Percentiles rank a stretch among this genome's conserved stretches.
Evolutionary conservation across 2,329 filamentous ascomycete species (phyloP).

Genomic region (Apiospora sp.): DNA sequence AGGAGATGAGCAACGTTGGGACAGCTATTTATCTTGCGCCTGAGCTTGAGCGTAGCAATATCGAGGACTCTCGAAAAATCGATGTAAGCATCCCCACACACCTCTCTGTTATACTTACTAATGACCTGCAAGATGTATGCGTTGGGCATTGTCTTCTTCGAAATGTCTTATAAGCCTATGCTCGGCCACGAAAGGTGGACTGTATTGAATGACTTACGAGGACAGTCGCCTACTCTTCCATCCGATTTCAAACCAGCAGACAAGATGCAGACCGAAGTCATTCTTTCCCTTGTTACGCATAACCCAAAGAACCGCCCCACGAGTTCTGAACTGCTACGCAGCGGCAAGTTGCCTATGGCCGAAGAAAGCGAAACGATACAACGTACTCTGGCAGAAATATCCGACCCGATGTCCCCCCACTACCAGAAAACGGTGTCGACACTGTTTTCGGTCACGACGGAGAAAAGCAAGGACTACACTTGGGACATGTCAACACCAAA

Average conservation of each 20-base stretch:
- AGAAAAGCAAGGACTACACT: slow-evolving; percentile 81
- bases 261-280: slow-evolving; percentile 80
- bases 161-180: slow-evolving; percentile 83
- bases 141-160: slow-evolving; percentile 95
- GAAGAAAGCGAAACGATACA: slow-evolving; percentile 93
- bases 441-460: slow-evolving; percentile 73
- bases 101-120: slow-evolving; percentile 27
- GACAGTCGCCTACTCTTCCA: slow-evolving; percentile 74
- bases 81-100: slow-evolving; percentile 66
- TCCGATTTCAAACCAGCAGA: slow-evolving; percentile 73
- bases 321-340: slow-evolving; percentile 81
- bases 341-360: slow-evolving; percentile 86
- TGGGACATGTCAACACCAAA: slow-evolving; percentile 74
- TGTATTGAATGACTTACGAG: slow-evolving; percentile 73
- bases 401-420: slow-evolving; percentile 84
- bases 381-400: slow-evolving; percentile 80
- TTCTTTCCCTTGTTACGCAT: slow-evolving; percentile 81
- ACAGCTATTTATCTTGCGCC: slow-evolving; percentile 94
- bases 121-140: slow-evolving; percentile 80
- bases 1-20: slow-evolving; percentile 73
- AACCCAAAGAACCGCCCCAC: slow-evolving; percentile 84
- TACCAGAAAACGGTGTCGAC: slow-evolving; percentile 90
- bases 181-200: slow-evolving; percentile 69
- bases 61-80: slow-evolving; percentile 80
- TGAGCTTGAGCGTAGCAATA: slow-evolving; percentile 63